Base-by-base conservation (phyloP, 352 stramenopile species). In the Plasmopara muralis region DNA sequence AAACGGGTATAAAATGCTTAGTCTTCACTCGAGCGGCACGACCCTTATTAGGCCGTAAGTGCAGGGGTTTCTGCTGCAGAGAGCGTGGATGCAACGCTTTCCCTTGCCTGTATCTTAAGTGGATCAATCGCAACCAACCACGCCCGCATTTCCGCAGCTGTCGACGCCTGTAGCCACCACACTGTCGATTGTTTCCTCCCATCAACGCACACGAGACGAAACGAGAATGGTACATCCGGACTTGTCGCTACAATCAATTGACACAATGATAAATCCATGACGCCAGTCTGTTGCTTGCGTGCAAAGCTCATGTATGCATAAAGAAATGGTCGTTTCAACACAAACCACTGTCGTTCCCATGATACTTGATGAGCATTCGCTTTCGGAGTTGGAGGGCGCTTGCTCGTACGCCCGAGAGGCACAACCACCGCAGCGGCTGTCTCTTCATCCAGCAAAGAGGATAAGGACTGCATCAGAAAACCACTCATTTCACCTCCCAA, bases 281-380 rank as follows among this genome's bases (percentile, higher is more conserved):
- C 75, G 18, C 82, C 77, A 2, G 79, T 71, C 40, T 85, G 65
- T 10, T 83, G 70, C 38, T 89, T 83, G 13, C 69, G 62, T 0
- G 76, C 75, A 33, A 88, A 87, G 46, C 60, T 83, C 57, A 83
- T 72, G 63, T 88, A 92, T 1, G 56, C 64, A 50, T 89, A 90
- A 29, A 93, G 58, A 49, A 93, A 90, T 18, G 82, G 82, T 0
- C 73, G 67, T 45, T 87, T 85, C 41, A 93, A 57, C 20, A 93
- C 82, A 38, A 93, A 88, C 82, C 79, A 93, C 31, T 82, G 77
- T 0, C 82, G 65, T 20, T 90, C 68, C 77, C 82, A 93, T 6
- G 45, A 55, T 7, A 16, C 14, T 15, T 39, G 53, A 20, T 62
- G 33, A 28, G 31, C 10, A 35, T 16, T 46, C 44, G 34, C n/a